Evolutionary conservation across 129 eudicot species (phyloP).

Genomic region (Gnaphalium uliginosum): DNA sequence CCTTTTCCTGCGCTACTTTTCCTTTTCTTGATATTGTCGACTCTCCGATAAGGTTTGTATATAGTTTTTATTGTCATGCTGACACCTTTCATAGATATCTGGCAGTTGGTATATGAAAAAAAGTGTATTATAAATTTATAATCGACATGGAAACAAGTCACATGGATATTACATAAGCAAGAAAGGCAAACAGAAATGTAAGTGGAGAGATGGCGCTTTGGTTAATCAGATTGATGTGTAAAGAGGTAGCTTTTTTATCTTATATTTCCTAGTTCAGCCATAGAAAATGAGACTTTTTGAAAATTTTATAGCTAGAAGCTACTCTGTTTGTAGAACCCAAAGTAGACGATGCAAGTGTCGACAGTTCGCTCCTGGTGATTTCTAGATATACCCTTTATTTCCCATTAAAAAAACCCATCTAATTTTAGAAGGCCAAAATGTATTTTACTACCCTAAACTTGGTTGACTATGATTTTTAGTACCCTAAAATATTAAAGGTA

Average conservation of each 20-base stretch:
- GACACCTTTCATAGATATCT: neutral
- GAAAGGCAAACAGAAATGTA: constrained; percentile 17
- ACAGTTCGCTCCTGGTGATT: neutral
- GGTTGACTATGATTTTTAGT: too few species aligned
- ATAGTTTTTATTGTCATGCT: neutral
- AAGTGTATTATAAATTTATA: neutral
- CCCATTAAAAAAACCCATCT: neutral
- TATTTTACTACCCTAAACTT: too few species aligned
- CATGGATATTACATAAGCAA: constrained; percentile 16
- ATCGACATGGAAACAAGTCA: constrained; percentile 24
- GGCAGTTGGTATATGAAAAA: neutral
- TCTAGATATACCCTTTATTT: neutral
- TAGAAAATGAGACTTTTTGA: neutral
- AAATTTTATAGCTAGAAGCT: neutral
- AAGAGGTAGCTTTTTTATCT: constrained; percentile 6
- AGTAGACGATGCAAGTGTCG: neutral
- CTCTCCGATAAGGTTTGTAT: neutral
- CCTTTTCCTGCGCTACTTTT: neutral
- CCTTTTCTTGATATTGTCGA: neutral
- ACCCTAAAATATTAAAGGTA: too few species aligned
- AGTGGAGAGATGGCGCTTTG: constrained; percentile 2
- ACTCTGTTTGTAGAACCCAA: neutral
- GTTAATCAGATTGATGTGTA: constrained; percentile 29
- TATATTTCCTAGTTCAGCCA: neutral
- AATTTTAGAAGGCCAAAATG: too few species aligned